Evolutionary conservation across 768 basidiomycete species (phyloP), one percentile per base, ranked within the genome.

Genomic region (Calocybe indica): DNA sequence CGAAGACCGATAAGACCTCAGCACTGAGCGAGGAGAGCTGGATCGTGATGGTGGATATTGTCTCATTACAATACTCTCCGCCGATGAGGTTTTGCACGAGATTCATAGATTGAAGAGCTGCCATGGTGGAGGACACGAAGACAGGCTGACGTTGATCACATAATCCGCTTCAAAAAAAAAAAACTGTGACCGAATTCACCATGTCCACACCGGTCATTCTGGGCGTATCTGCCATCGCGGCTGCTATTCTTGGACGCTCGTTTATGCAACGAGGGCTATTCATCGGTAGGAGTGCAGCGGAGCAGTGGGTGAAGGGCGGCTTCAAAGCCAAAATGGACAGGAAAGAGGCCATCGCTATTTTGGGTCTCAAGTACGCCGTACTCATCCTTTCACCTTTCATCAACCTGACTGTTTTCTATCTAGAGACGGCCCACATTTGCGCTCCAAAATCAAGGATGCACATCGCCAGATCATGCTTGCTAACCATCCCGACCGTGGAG

Each of bases 401-500:
- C 37, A 13, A 35, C 45, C 10, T 48, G 45, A 40, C 15, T 47
- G 47, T 8, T 30, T 5, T 37, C 5, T 43, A 45, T 6, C 1
- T 61, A 99, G 95, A 67, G 95, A 98, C 53, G 81, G 83, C 12
- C 77, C 89, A 7, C 73, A 72, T 47, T 69, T 95, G n/a, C 78
- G 80, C n/a, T 79, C 62, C 45, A 82, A 75, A 63, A 64, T 97
- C 49, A 97, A 97, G 70, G 95, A 97, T 57, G 93, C 96, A 0
- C 96, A 99, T 68, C 83, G 95, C 47, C 81, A 87, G 34, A 89
- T 99, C 56, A 99, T 99, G 96, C 78, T 98, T 43, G 89, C 92
- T 29, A 99, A 99, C 68, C 96, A 99, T 70, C 96, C 96, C 8
- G 96, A 99, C 73, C 78, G 96, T 52, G 96, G 96, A 32, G 96